Base-by-base conservation (phyloP, 257 asterid genomes). In the Gynochthodes officinalis region DNA sequence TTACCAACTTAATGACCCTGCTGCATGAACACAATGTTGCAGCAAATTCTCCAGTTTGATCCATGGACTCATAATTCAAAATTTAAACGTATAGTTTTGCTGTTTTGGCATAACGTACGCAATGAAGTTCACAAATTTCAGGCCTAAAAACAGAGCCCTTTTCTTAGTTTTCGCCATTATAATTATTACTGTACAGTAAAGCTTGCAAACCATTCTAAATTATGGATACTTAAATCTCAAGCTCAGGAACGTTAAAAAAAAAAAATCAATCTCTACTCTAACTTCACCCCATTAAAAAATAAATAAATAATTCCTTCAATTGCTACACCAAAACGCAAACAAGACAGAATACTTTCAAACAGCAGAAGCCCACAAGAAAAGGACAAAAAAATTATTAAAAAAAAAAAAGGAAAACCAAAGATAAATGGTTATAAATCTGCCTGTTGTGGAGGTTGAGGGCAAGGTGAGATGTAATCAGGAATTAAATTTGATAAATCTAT, bases 401-500 rank as follows among this genome's bases (percentile, higher is more conserved):
- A 2, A 5, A 25, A 46, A 21, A n/a, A 39, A 13, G 23, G 5
- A 21, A 18, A 18, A 21, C 18, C 42, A 25, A 32, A 74, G 2
- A 3, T 12, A 19, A 60, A 27, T 27, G 64, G 60, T n/a, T 32
- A 14, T 15, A 40, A 71, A 57, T 57, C n/a, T 80, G 85, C 96
- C 86, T 69, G 67, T 21, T 67, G 75, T 3, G 79, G 70, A 66
- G 74, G 76, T 54, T 74, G 82, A 83, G 90, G 76, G 27, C 75
- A 39, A 68, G 82, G 84, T 75, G 82, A 73, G 49, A 74, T 33
- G 75, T 64, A 77, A 77, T 84, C 70, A 35, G 85, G 84, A 46
- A 84, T 10, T 37, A 88, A 37, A 70, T 63, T 33, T 10, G 90
- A 86, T 37, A 87, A 71, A 53, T 85, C 81, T 42, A 91, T 77